Evolutionary conservation across 176 grass and related monocot species (phyloP), one percentile per base, ranked within the genome.

Genomic region (Elaeis guineensis): DNA sequence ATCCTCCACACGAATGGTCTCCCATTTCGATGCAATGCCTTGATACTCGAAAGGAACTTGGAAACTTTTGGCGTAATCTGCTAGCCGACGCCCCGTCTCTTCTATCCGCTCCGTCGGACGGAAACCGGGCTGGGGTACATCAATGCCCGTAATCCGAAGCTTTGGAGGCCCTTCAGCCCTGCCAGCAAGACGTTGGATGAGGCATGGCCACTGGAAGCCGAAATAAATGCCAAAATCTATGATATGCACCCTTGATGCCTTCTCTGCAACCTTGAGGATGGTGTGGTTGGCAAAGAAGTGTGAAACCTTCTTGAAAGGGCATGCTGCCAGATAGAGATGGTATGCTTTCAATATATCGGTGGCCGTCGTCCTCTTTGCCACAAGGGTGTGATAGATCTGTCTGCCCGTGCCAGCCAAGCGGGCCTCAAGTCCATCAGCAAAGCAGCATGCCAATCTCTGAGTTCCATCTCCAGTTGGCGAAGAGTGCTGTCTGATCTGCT

Each of bases 181-280:
- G 57, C 74, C 80, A 49, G 80, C 77, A 49, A 96, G 86, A 49
- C 86, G 87, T 54, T 89, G 85, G 50, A 96, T 96, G 25, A 96
- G 72, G 25, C 87, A 90, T 19, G 92, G 92, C 92, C 92, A 96
- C 67, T 96, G 92, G 61, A 96, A 82, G 29, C 92, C 92, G 26
- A 85, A 96, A 64, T 89, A 96, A 58, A 96, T 96, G 39, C 91
- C 91, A 2, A 96, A 96, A 50, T 96, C 91, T 26, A 96, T 96
- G 6, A 96, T 96, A 77, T 96, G 92, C 63, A 96, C 80, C 69
- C 62, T 83, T 17, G 75, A 69, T 32, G 92, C 92, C 83, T 85
- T 90, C 60, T 90, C 82, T 5, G 69, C 85, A 64, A 88, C 67
- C 64, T 83, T 78, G 39, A 96, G 77, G 58, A 96, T 96, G 55